Evolutionary conservation across 805 yeast genomes (phyloP).

Genomic region (Brettanomyces anomalus): DNA sequence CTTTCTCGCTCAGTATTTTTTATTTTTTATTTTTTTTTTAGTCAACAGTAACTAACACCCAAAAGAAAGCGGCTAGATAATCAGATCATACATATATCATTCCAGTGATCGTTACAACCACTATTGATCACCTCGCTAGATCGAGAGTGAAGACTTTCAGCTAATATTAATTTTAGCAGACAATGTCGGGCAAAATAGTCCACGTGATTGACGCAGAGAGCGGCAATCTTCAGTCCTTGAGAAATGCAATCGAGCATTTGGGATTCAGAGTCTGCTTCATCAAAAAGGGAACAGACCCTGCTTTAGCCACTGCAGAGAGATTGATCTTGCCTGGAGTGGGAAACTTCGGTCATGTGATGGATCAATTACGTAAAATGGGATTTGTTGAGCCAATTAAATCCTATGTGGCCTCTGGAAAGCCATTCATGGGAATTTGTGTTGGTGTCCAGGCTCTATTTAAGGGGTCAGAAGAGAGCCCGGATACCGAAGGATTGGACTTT

Average conservation of each 20-base stretch:
- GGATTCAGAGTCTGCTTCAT: slow-evolving; percentile 66
- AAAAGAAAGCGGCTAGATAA: no score
- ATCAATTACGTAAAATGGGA: slow-evolving; percentile 49
- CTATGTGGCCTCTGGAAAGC: slow-evolving; percentile 70
- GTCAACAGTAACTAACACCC: no score
- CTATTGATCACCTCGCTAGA: no score
- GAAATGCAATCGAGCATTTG: slow-evolving; percentile 72
- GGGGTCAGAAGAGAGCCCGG: slow-evolving; percentile 68
- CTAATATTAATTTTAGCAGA: no score
- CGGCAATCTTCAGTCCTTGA: slow-evolving; percentile 85
- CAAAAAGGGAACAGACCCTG: slow-evolving; percentile 47
- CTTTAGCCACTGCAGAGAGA: slow-evolving; percentile 35
- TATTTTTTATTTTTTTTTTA: no score
- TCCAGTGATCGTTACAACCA: no score
- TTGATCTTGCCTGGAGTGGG: slow-evolving; percentile 96
- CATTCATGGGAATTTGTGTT: slow-evolving; percentile 95
- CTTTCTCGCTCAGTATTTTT: background rate
- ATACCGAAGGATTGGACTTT: slow-evolving; percentile 47
- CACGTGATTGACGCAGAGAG: slow-evolving; percentile 87
- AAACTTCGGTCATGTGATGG: slow-evolving; percentile 89
- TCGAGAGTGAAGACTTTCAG: no score
- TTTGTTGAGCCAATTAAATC: slow-evolving; percentile 56
- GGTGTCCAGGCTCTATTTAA: slow-evolving; percentile 83
- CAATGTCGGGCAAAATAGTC: slow-evolving; percentile 24
- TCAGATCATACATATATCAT: no score